A percentile compares a stretch with the other conserved stretches of the same genome.
Evolutionary conservation across 306 rosid genomes (phyloP).

Genomic region (Vicia faba): DNA sequence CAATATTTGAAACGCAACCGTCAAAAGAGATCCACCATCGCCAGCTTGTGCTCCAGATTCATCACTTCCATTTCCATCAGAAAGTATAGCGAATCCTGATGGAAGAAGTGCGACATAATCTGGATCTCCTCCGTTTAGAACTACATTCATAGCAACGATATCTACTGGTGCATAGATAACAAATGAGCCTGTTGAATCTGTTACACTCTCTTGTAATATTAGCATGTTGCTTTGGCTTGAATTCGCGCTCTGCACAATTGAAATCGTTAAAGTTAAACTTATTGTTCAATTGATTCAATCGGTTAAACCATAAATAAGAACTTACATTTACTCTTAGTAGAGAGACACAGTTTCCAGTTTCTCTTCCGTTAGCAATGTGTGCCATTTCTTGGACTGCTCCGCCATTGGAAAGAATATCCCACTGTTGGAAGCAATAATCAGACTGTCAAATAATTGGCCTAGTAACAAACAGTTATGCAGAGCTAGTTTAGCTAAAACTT

Average conservation of each 20-base stretch:
- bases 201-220: constrained; percentile 90
- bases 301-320: not conserved
- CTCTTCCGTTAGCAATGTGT: constrained; percentile 89
- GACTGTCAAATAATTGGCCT: not conserved
- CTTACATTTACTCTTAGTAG: constrained; percentile 83
- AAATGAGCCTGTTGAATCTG: constrained; percentile 72
- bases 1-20: constrained; percentile 93
- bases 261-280: no score
- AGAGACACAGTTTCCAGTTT: constrained; percentile 88
- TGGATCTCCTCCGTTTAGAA: constrained; percentile 91
- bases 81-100: constrained; percentile 95
- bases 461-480: not conserved
- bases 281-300: not conserved
- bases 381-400: constrained; percentile 97
- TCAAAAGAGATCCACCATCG: constrained; percentile 79
- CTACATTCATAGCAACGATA: constrained; percentile 84
- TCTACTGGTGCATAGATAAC: constrained; percentile 95
- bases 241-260: constrained; percentile 66
- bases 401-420: constrained; percentile 97
- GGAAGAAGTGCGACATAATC: constrained; percentile 95
- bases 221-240: constrained; percentile 99
- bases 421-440: constrained; percentile 44
- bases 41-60: constrained; percentile 44
- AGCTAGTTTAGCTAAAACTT: not conserved
- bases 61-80: constrained; percentile 61